Evolutionary conservation across 371 early-diverging fungal species (phyloP).

Genomic region (Actinomortierella wolfii): DNA sequence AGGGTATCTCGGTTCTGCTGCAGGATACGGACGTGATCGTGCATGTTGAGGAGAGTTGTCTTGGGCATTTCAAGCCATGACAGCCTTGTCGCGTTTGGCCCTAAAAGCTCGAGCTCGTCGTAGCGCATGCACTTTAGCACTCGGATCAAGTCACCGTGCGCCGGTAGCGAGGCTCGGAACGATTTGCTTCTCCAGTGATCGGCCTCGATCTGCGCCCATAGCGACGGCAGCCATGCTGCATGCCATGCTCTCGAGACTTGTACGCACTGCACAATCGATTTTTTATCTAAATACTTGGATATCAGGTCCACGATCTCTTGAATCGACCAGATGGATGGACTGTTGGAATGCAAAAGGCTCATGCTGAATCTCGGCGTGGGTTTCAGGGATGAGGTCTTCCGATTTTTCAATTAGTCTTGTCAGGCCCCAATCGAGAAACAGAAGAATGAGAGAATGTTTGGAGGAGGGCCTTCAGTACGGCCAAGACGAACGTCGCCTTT

Average conservation of each 20-base stretch:
- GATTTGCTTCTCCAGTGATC: conserved; percentile 11
- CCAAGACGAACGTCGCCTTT: too few species aligned
- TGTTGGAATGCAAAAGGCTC: too few species aligned
- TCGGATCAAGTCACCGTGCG: conserved; percentile 28
- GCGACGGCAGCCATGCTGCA: conserved; percentile 20
- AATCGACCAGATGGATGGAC: conserved; percentile 1
- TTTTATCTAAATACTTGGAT: conserved; percentile 7
- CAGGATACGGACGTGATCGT: conserved; percentile 17
- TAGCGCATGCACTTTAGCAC: conserved; percentile 26
- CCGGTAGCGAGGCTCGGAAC: conserved; percentile 14
- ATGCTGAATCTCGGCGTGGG: too few species aligned
- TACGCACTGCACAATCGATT: conserved; percentile 10
- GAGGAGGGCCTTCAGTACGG: too few species aligned
- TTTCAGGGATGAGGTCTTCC: too few species aligned
- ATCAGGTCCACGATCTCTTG: conserved; percentile 32
- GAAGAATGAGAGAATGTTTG: too few species aligned
- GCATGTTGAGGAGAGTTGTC: conserved; percentile 13
- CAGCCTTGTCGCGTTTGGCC: conserved; percentile 10
- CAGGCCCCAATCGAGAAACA: too few species aligned
- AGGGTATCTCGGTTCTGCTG: conserved; percentile 22
- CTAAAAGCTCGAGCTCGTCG: conserved; percentile 22
- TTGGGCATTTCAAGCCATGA: conserved; percentile 16
- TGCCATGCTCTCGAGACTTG: conserved; percentile 27
- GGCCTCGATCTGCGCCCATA: conserved; percentile 33
- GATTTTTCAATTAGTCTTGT: too few species aligned